Conservation (phyloP, 305 asterid species). For the Plantago rigida region DNA sequence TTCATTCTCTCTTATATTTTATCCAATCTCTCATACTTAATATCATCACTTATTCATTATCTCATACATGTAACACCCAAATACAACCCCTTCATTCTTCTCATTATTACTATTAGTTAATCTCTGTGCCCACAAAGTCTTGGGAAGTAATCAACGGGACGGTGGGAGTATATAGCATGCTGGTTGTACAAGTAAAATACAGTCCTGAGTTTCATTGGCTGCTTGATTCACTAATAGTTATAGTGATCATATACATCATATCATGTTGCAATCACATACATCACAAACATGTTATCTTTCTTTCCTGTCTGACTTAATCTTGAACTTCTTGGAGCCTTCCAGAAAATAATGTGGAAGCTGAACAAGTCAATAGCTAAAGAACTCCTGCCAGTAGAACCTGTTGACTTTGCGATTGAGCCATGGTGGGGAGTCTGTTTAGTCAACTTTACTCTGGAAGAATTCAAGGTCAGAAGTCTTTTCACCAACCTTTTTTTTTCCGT, state of each 20-base stretch:
- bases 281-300: conserved; percentile 22
- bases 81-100: no score
- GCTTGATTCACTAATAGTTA: background rate
- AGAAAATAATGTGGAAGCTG: conserved; percentile 99
- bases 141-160: no score
- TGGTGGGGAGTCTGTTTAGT: conserved; percentile 99
- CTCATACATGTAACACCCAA: no score
- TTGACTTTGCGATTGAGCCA: conserved; percentile 78
- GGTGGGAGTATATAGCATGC: no score
- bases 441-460: conserved; percentile 94
- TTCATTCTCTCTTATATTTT: no score
- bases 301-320: conserved; percentile 29
- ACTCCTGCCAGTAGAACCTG: conserved; percentile 82
- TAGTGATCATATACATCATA: background rate
- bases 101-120: no score
- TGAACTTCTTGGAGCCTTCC: conserved; percentile 45
- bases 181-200: no score
- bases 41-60: no score
- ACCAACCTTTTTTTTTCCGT: conserved; percentile 15
- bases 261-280: conserved; percentile 16
- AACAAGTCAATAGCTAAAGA: conserved; percentile 97
- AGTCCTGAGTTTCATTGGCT: background rate
- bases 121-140: no score
- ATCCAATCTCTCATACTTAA: no score
- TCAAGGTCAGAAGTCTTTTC: conserved; percentile 57